A percentile compares a stretch with the other conserved stretches of the same genome.
Conservation (phyloP, 2,329 filamentous ascomycete species). For the Thielaviopsis populi region DNA sequence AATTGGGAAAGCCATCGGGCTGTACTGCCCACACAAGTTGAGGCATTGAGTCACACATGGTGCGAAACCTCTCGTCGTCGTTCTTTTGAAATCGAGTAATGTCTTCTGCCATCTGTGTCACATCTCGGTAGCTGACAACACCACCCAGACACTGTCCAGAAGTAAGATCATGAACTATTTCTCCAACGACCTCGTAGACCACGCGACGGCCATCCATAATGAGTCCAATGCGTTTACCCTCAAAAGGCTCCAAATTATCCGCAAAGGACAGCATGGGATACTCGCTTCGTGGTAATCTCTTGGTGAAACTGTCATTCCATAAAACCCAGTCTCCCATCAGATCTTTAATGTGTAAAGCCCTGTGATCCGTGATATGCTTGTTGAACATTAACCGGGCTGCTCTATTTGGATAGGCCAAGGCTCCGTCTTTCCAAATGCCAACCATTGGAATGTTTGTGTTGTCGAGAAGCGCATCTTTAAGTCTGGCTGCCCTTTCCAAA, state of each 20-base stretch:
- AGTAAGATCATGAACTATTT: constrained; percentile 49
- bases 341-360: constrained; percentile 29
- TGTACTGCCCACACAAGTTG: constrained; percentile 61
- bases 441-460: constrained; percentile 60
- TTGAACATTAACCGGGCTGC: constrained; percentile 42
- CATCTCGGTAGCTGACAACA: constrained; percentile 55
- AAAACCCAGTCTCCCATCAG: constrained; percentile 45
- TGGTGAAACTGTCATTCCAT: constrained; percentile 52
- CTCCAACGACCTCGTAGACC: constrained; percentile 51
- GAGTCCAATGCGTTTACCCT: constrained; percentile 47
- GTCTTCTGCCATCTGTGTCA: constrained; percentile 53
- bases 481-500: constrained; percentile 55
- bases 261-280: constrained; percentile 53
- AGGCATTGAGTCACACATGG: constrained; percentile 60
- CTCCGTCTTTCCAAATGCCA: constrained; percentile 69
- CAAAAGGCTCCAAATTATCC: constrained; percentile 44
- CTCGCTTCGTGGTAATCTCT: constrained; percentile 40
- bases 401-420: constrained; percentile 57
- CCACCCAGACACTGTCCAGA: constrained; percentile 61
- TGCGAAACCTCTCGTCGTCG: constrained; percentile 58
- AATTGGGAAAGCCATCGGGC: constrained; percentile 51
- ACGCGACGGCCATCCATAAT: constrained; percentile 37
- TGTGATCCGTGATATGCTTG: constrained; percentile 25
- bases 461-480: constrained; percentile 66
- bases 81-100: constrained; percentile 54